Percentiles rank a stretch among this genome's conserved stretches.
Evolutionary conservation across 306 rosid species (phyloP).

Genomic region (Quercus berberidifolia): DNA sequence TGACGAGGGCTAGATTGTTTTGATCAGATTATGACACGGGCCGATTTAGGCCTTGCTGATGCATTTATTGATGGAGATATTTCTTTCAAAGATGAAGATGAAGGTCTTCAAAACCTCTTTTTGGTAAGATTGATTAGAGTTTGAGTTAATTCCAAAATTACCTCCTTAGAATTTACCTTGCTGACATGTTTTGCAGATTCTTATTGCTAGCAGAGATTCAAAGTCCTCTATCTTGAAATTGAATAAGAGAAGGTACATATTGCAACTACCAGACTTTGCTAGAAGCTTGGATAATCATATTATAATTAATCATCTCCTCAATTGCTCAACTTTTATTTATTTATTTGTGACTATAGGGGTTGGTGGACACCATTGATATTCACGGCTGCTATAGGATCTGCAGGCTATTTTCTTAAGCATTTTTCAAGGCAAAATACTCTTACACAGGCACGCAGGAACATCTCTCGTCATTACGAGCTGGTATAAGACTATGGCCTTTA

Average conservation of each 20-base stretch:
- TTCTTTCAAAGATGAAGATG: conserved; percentile 67
- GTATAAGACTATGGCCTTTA: conserved; percentile 32
- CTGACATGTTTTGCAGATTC: conserved; percentile 48
- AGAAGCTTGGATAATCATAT: too few species aligned
- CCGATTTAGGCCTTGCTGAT: conserved; percentile 92
- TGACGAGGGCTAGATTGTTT: not conserved
- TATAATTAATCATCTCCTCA: not conserved
- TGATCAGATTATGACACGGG: conserved; percentile 76
- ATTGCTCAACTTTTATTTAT: not conserved
- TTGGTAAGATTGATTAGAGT: conserved; percentile 36
- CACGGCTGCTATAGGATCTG: conserved; percentile 72
- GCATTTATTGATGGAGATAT: conserved; percentile 76
- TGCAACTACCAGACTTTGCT: not conserved
- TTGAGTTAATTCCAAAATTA: not conserved
- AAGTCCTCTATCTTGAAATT: conserved; percentile 39
- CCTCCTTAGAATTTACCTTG: not conserved
- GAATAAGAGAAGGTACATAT: conserved; percentile 51
- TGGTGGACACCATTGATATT: conserved; percentile 90
- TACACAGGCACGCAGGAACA: conserved; percentile 85
- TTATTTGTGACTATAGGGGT: conserved; percentile 45
- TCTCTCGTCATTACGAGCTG: conserved; percentile 88
- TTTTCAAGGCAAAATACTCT: conserved; percentile 74
- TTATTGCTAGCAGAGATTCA: conserved; percentile 77
- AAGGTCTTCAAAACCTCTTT: conserved; percentile 63
- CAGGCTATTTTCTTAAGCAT: conserved; percentile 71